phyloP scores from a whole-genome alignment of 495 filamentous ascomycete genomes.

The Ramalina peruviana region DNA sequence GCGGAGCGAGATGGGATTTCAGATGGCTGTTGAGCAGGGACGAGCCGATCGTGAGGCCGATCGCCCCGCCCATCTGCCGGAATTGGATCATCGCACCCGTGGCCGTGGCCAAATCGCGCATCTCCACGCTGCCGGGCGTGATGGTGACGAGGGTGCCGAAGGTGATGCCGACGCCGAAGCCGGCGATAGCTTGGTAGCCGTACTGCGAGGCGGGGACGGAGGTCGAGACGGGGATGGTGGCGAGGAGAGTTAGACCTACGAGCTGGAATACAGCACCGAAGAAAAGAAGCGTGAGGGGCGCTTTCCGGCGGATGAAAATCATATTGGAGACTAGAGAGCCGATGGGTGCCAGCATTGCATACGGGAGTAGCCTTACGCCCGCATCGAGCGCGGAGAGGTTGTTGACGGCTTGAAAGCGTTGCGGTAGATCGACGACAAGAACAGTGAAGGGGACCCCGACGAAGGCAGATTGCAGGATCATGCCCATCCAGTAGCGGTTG shows the following conservation, averaged over 20 bases:
- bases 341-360: not conserved
- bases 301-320: constrained; percentile 28
- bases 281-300: not conserved
- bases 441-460: constrained; percentile 39
- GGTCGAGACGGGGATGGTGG: constrained; percentile 18
- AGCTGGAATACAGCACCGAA: not conserved
- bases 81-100: not conserved
- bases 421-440: constrained; percentile 39
- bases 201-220: constrained; percentile 13
- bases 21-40: not conserved
- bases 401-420: constrained; percentile 43
- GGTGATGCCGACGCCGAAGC: constrained; percentile 25
- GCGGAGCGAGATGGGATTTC: not conserved
- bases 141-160: not conserved
- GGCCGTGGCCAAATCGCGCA: not conserved
- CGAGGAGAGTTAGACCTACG: constrained; percentile 30
- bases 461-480: constrained; percentile 15
- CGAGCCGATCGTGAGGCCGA: not conserved
- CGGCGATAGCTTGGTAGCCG: constrained; percentile 34
- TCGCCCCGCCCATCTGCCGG: not conserved
- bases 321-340: constrained; percentile 10
- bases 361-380: constrained; percentile 17
- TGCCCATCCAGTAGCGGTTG: constrained; percentile 9
- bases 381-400: constrained; percentile 20
- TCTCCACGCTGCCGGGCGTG: not conserved